Conservation (phyloP, 2,329 filamentous ascomycete species). For the Colletotrichum sp. region DNA sequence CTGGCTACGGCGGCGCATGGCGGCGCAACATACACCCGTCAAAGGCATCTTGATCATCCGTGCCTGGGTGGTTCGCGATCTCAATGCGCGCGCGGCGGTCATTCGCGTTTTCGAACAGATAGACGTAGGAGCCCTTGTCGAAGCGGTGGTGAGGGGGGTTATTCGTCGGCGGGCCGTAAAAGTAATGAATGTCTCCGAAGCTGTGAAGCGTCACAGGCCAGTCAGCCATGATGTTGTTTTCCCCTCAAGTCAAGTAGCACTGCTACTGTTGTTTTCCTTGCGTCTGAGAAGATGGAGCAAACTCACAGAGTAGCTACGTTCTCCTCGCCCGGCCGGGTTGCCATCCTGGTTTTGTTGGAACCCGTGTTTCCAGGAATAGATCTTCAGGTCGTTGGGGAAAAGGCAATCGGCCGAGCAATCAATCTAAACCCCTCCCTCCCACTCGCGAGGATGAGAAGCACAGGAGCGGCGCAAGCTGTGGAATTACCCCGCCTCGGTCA, state of each 20-base stretch:
- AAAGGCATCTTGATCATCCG: constrained; percentile 80
- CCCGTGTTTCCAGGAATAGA: constrained; percentile 1
- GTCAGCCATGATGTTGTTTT: constrained; percentile 25
- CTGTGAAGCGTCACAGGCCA: constrained; percentile 43
- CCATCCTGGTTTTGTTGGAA: constrained; percentile 39
- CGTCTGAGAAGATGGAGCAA: background rate
- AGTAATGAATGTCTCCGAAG: constrained; percentile 82
- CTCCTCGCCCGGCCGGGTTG: constrained; percentile 53
- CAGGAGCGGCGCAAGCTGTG: constrained; percentile 1
- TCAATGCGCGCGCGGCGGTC: constrained; percentile 74
- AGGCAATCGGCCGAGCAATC: background rate
- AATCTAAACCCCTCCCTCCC: background rate
- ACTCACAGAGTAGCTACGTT: constrained; percentile 57
- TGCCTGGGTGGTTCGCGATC: constrained; percentile 76
- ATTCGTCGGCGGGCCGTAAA: constrained; percentile 70
- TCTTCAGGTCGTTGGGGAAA: background rate
- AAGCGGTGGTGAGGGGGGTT: constrained; percentile 81
- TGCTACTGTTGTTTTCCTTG: background rate
- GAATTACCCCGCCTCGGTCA: constrained; percentile 19
- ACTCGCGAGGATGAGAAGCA: background rate
- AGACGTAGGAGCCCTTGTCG: constrained; percentile 80
- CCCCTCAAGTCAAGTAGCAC: background rate
- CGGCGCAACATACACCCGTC: constrained; percentile 63
- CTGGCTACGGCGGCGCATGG: background rate
- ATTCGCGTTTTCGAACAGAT: constrained; percentile 76